Conservation (phyloP, 371 early-diverging fungal genomes). For the Rhizopus stolonifer region DNA sequence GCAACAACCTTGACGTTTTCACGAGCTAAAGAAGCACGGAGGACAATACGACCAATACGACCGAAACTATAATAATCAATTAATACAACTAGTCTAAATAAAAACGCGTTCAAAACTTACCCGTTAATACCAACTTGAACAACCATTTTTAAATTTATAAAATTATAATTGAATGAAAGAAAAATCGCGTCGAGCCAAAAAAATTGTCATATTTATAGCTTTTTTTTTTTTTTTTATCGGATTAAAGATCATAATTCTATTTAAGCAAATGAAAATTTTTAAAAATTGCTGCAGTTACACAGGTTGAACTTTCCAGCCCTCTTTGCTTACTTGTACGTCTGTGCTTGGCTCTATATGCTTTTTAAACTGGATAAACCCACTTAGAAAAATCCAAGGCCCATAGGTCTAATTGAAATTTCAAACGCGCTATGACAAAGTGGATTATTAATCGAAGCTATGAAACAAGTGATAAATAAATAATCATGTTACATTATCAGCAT, state of each 20-base stretch:
- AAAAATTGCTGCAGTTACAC: not conserved
- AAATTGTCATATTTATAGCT: slow-evolving; percentile 14
- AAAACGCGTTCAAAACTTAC: slow-evolving; percentile 7
- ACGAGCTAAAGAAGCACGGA: slow-evolving; percentile 83
- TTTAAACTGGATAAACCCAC: too few species aligned
- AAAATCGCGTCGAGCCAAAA: slow-evolving; percentile 9
- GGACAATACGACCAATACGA: slow-evolving; percentile 98
- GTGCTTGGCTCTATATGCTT: not conserved
- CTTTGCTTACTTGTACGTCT: not conserved
- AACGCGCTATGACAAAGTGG: too few species aligned
- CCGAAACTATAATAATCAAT: slow-evolving; percentile 69
- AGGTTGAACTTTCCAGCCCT: not conserved
- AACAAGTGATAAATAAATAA: not conserved
- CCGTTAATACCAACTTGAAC: slow-evolving; percentile 36
- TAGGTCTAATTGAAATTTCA: too few species aligned
- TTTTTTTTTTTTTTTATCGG: slow-evolving; percentile 14
- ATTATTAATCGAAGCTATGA: too few species aligned
- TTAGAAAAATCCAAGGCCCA: too few species aligned
- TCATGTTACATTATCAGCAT: not conserved
- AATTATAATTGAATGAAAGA: slow-evolving; percentile 6
- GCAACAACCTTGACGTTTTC: slow-evolving; percentile 85
- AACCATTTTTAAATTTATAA: slow-evolving; percentile 21
- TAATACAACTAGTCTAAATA: not conserved
- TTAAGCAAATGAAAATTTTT: slow-evolving; percentile 1
- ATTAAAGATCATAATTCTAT: not conserved